These are phyloP conservation scores for Phanerochaete sordida DNA, from an alignment of 768 basidiomycete genomes.

Conservation along the genomic window DNA sequence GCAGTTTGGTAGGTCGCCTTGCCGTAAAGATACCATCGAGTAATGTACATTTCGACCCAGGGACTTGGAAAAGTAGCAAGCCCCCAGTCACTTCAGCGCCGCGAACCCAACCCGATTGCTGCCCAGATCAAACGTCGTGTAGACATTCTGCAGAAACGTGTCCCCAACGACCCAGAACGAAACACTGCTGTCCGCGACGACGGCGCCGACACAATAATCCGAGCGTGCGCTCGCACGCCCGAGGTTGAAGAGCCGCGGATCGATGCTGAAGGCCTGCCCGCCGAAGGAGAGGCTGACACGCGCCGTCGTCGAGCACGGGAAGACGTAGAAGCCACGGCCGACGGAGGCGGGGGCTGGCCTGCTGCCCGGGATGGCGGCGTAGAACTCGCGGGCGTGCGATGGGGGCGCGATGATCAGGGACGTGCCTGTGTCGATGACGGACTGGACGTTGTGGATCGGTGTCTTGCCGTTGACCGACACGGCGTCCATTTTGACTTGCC, in stretches of 20 bases:
- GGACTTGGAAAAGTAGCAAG: too few species aligned
- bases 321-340: slow-evolving; percentile 33
- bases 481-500: slow-evolving; percentile 26
- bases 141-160: slow-evolving; percentile 44
- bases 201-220: slow-evolving; percentile 33
- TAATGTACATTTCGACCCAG: too few species aligned
- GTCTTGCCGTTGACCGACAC: slow-evolving; percentile 19
- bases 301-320: slow-evolving; percentile 31
- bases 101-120: slow-evolving; percentile 19
- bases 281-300: slow-evolving; percentile 36
- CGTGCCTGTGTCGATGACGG: slow-evolving; percentile 32
- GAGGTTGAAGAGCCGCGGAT: slow-evolving; percentile 37
- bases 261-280: slow-evolving; percentile 34
- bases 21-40: too few species aligned
- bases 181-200: slow-evolving; percentile 20
- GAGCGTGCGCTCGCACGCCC: slow-evolving; percentile 32
- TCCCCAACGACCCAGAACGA: slow-evolving; percentile 35
- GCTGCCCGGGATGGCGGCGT: slow-evolving; percentile 25
- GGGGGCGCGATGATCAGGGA: slow-evolving; percentile 24
- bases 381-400: slow-evolving; percentile 18
- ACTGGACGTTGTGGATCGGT: slow-evolving; percentile 5
- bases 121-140: slow-evolving; percentile 38
- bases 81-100: slow-evolving; percentile 8
- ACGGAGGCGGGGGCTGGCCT: slow-evolving; percentile 5
- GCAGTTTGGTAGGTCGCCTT: too few species aligned